These are phyloP conservation scores for Tolypocladium album DNA, from an alignment of 2,329 filamentous ascomycete species.

Conservation along the genomic window DNA sequence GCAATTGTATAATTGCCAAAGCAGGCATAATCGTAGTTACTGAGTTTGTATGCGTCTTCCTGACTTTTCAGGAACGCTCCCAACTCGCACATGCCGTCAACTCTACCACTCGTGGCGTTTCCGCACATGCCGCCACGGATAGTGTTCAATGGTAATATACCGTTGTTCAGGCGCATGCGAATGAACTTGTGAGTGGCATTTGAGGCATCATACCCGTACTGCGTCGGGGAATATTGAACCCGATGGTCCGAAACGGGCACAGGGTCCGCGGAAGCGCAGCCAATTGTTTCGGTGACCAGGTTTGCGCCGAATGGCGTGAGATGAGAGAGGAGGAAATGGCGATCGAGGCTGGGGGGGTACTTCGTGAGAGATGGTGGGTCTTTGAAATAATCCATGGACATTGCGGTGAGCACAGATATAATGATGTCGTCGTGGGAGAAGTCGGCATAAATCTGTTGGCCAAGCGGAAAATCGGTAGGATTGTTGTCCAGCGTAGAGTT, in stretches of 20 bases:
- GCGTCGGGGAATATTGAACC: slow-evolving; percentile 27
- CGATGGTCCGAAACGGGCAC: slow-evolving; percentile 23
- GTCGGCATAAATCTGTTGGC: slow-evolving; percentile 58
- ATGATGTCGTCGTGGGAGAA: slow-evolving; percentile 81
- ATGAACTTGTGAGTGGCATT: slow-evolving; percentile 34
- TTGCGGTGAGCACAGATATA: slow-evolving; percentile 30
- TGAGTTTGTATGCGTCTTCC: slow-evolving; percentile 21
- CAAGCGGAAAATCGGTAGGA: slow-evolving; percentile 56
- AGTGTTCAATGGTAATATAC: slow-evolving; percentile 33
- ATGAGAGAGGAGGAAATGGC: slow-evolving; percentile 36
- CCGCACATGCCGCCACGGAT: slow-evolving; percentile 34
- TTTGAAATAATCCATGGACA: slow-evolving; percentile 43
- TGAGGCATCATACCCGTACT: slow-evolving; percentile 33
- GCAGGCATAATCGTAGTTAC: slow-evolving; percentile 36
- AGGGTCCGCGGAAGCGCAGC: slow-evolving; percentile 31
- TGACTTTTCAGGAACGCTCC: slow-evolving; percentile 29
- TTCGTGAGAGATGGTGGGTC: slow-evolving; percentile 29
- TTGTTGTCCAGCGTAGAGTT: slow-evolving; percentile 61
- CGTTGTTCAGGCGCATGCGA: slow-evolving; percentile 37
- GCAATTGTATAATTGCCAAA: slow-evolving; percentile 34
- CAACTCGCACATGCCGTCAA: slow-evolving; percentile 33
- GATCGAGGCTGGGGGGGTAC: slow-evolving; percentile 29
- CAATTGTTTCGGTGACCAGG: slow-evolving; percentile 44
- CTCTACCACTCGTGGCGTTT: slow-evolving; percentile 14
- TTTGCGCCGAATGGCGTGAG: slow-evolving; percentile 44